Percentiles rank a stretch among this genome's conserved stretches.
These are phyloP conservation scores for Aspergillus taichungensis DNA, from an alignment of 495 filamentous ascomycete genomes.

Conservation along the genomic window DNA sequence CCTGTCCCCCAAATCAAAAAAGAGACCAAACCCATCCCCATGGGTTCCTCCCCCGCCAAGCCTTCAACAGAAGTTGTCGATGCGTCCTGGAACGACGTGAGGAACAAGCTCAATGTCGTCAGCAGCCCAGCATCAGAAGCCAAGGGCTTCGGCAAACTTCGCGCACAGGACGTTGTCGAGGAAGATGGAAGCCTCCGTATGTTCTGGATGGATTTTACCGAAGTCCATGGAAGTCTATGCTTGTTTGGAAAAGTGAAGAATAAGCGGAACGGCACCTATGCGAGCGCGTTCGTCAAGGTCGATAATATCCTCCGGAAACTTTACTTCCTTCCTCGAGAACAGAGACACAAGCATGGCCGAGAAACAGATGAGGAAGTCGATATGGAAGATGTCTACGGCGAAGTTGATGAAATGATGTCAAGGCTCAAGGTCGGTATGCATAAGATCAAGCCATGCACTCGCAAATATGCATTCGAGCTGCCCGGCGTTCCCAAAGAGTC, in stretches of 20 bases:
- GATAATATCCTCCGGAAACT: conserved; percentile 92
- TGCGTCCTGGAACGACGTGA: conserved; percentile 88
- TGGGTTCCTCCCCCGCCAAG: conserved; percentile 67
- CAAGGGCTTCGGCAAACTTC: conserved; percentile 64
- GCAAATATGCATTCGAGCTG: conserved; percentile 95
- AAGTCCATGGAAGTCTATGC: conserved; percentile 84
- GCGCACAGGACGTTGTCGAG: conserved; percentile 72
- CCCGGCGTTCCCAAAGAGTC: conserved; percentile 77
- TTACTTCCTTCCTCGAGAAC: conserved; percentile 80
- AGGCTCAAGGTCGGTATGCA: conserved; percentile 73
- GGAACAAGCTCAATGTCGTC: conserved; percentile 76
- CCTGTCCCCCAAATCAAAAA: conserved; percentile 70
- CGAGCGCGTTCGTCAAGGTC: conserved; percentile 92
- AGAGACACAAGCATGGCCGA: conserved; percentile 52
- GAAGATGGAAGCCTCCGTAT: conserved; percentile 84
- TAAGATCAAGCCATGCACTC: conserved; percentile 82
- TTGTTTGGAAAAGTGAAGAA: conserved; percentile 95
- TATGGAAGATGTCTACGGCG: conserved; percentile 83
- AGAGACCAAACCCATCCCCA: conserved; percentile 54
- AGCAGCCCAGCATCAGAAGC: conserved; percentile 59
- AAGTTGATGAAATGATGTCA: conserved; percentile 79
- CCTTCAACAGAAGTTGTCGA: conserved; percentile 53
- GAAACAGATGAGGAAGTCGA: conserved; percentile 72
- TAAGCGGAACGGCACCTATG: conserved; percentile 66
- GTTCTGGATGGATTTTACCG: conserved; percentile 96